These are phyloP conservation scores for Globisporangium lucens DNA, from an alignment of 352 stramenopile genomes.

Conservation along the genomic window DNA sequence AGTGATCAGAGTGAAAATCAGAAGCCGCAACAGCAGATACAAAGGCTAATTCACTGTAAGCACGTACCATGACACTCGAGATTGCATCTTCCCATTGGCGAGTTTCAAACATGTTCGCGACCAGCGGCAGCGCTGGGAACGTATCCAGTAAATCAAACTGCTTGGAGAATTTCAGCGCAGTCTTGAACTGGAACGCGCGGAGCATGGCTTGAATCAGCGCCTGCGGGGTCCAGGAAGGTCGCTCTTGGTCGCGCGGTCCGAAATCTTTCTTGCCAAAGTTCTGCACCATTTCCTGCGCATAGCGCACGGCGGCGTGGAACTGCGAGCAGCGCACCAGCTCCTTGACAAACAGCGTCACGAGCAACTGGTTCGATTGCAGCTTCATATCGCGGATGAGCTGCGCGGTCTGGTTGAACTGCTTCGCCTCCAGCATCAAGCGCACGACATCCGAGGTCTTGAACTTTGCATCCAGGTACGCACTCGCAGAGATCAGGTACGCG, in stretches of 20 bases:
- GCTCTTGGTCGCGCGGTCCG: conserved; percentile 21
- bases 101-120: conserved; percentile 68
- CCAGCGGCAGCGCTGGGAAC: conserved; percentile 60
- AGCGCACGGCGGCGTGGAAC: conserved; percentile 67
- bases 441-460: conserved; percentile 82
- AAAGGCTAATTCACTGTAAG: not conserved
- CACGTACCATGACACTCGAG: conserved; percentile 54
- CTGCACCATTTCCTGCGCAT: conserved; percentile 78
- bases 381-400: conserved; percentile 78
- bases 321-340: conserved; percentile 62
- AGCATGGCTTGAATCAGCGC: conserved; percentile 86
- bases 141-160: conserved; percentile 74
- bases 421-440: conserved; percentile 66
- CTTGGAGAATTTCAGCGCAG: conserved; percentile 76
- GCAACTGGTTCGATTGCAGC: conserved; percentile 59
- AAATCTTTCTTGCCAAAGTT: conserved; percentile 58
- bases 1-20: not conserved
- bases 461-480: conserved; percentile 29
- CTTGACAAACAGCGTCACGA: conserved; percentile 82
- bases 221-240: conserved; percentile 68
- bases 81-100: conserved; percentile 69
- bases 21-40: conserved; percentile 3
- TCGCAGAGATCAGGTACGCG: conserved; percentile 65
- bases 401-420: conserved; percentile 57
- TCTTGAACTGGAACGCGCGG: conserved; percentile 61